Evolutionary conservation across 2,329 filamentous ascomycete genomes (phyloP).

Genomic region (Monosporascus ibericus): DNA sequence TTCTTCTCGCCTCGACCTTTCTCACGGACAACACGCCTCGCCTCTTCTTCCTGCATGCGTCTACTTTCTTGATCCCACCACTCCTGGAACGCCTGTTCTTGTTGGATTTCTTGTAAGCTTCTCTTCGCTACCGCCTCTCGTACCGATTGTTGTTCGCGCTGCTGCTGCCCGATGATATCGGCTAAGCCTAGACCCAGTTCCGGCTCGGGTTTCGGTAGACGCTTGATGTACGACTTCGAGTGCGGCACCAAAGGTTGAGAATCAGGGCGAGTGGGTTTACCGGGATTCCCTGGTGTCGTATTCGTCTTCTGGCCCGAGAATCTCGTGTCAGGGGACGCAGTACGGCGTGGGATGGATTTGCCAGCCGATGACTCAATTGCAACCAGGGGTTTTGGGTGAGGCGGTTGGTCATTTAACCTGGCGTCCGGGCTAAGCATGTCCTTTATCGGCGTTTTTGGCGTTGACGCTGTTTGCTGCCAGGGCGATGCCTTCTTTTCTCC

Average conservation of each 20-base stretch:
- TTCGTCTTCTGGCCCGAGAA: constrained; percentile 50
- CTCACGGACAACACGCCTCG: constrained; percentile 32
- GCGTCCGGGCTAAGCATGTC: constrained; percentile 36
- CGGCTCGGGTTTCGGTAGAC: constrained; percentile 55
- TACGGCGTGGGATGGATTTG: constrained; percentile 37
- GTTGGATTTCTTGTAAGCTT: constrained; percentile 88
- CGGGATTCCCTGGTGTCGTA: constrained; percentile 25
- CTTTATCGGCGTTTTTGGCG: constrained; percentile 44
- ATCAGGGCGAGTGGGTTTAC: constrained; percentile 22
- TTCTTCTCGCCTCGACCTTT: constrained; percentile 37
- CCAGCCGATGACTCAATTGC: constrained; percentile 33
- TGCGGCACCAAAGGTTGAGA: constrained; percentile 46
- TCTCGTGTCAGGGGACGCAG: constrained; percentile 56
- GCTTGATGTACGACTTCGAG: constrained; percentile 54
- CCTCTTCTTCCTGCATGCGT: constrained; percentile 60
- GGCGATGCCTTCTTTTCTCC: constrained; percentile 43
- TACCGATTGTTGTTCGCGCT: constrained; percentile 74
- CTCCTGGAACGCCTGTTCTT: constrained; percentile 93
- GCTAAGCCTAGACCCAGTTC: constrained; percentile 68
- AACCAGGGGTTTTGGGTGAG: constrained; percentile 36
- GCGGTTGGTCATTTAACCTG: constrained; percentile 22
- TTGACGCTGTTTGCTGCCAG: constrained; percentile 57
- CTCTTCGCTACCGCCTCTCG: constrained; percentile 82
- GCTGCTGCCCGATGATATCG: constrained; percentile 85
- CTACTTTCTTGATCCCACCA: constrained; percentile 90